Conservation (phyloP, 2,329 filamentous ascomycete species). For the Aurifilum marmelostoma region DNA sequence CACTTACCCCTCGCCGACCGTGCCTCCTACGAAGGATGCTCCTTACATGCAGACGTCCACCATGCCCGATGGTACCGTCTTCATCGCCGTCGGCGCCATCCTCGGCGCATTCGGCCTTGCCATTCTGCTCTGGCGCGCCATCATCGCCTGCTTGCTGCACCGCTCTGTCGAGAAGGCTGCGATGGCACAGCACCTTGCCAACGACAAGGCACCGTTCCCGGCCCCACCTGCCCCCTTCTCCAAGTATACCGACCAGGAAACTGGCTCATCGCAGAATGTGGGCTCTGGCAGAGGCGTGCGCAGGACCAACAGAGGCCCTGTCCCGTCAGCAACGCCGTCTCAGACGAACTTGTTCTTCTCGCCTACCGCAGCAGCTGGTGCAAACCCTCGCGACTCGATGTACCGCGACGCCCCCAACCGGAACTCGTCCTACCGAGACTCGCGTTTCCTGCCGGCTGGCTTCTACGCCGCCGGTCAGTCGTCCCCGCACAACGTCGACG, state of each 20-base stretch:
- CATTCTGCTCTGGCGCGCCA: conserved; percentile 84
- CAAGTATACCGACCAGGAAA: conserved; percentile 62
- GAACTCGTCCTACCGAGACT: conserved; percentile 61
- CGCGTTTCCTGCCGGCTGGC: conserved; percentile 83
- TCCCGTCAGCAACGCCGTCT: conserved; percentile 61
- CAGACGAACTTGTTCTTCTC: conserved; percentile 88
- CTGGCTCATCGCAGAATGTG: conserved; percentile 52
- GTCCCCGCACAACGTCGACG: conserved; percentile 55
- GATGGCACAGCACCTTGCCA: conserved; percentile 69
- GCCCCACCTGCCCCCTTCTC: conserved; percentile 63
- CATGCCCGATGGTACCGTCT: conserved; percentile 90
- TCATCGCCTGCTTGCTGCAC: conserved; percentile 89
- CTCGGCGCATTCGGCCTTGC: conserved; percentile 80
- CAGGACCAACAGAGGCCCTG: conserved; percentile 55
- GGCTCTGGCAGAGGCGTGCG: conserved; percentile 54
- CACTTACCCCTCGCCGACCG: conserved; percentile 71
- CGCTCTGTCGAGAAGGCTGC: conserved; percentile 87
- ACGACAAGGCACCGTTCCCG: conserved; percentile 70
- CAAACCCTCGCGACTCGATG: conserved; percentile 32
- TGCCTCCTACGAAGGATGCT: conserved; percentile 82
- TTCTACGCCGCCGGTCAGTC: conserved; percentile 79
- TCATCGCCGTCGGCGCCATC: conserved; percentile 90
- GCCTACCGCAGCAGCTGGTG: conserved; percentile 75
- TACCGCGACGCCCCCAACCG: conserved; percentile 21
- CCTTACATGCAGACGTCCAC: conserved; percentile 90